Base-by-base conservation (phyloP, 495 filamentous ascomycete genomes). In the Penicillium antarcticum region DNA sequence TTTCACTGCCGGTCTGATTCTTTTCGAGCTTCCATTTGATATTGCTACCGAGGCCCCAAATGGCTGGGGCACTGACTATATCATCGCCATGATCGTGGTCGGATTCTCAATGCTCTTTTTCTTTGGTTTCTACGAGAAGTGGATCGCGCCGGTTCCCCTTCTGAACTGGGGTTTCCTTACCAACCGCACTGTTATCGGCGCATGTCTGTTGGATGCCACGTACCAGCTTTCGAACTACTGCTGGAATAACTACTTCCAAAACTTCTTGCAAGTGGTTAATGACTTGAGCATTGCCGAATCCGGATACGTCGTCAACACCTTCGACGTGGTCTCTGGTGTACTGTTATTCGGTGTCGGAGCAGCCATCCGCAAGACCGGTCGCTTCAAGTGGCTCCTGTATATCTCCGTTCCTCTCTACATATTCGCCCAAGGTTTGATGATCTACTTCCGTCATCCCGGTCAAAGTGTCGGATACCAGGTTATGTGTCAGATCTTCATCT, bases 401-500 rank as follows among this genome's bases (percentile, higher is more conserved):
- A 76, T 83, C 62, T 80, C 72, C 51, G 56, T 86, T 5, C 82
- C 83, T 2, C 57, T 87, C 24, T 71, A 73, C 57, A 71, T 85
- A 31, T 74, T 85, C 21, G 75, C 45, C 10, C 50, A 55, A 19
- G 77, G 85, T 13, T 76, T 85, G 39, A 77, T 86, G 76, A 86
- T 70, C 56, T 77, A 65, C 55, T 88, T 87, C 75, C 80, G 85
- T 33, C 78, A 83, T 18, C 72, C 79, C 42, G 65, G 70, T 36
- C 65, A 67, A 24, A 54, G 69, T 42, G 65, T 87, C 24, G 84
- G 82, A n/a, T 86, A 83, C 61, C 72, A 88, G 31, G 69, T 87
- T 60, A 85, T 87, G 80, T 83, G 78, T 57, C 83, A 88, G 61
- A 84, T 89, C 61, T 81, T 87, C 67, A 84, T 87, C 53, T 78